Conservation (phyloP, 805 yeast genomes). For the Ogataea nonfermentans region DNA sequence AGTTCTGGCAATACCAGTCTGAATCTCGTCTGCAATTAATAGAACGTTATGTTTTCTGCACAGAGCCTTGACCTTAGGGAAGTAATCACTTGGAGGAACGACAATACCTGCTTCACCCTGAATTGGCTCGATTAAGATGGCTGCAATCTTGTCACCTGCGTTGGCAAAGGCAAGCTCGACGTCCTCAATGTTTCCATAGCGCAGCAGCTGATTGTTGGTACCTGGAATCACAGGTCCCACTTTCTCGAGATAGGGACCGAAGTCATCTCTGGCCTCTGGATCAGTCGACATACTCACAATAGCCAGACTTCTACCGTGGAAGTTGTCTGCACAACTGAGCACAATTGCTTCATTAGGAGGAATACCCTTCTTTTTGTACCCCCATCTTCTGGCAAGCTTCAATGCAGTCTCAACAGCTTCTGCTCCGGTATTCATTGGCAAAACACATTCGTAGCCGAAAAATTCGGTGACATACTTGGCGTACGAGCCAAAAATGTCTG, state of each 20-base stretch:
- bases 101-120: constrained; percentile 99
- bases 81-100: constrained; percentile 84
- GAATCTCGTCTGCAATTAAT: constrained; percentile 94
- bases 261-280: constrained; percentile 83
- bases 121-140: constrained; percentile 88
- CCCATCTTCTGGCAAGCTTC: constrained; percentile 97
- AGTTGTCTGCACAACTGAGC: constrained; percentile 82
- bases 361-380: constrained; percentile 82
- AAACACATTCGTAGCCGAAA: constrained; percentile 86
- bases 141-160: constrained; percentile 89
- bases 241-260: constrained; percentile 85
- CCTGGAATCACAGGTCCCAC: constrained; percentile 87
- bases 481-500: constrained; percentile 80
- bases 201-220: constrained; percentile 53
- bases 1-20: constrained; percentile 96
- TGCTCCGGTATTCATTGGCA: constrained; percentile 99
- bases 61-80: constrained; percentile 65
- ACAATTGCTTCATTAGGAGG: constrained; percentile 82
- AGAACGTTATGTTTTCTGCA: constrained; percentile 83
- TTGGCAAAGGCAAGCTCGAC: constrained; percentile 75
- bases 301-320: constrained; percentile 96
- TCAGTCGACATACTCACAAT: constrained; percentile 96
- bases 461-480: constrained; percentile 87
- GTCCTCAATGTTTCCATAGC: constrained; percentile 86
- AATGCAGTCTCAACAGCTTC: constrained; percentile 97